Base-by-base conservation (phyloP, 805 yeast species). In the Metschnikowia drakensbergensis region DNA sequence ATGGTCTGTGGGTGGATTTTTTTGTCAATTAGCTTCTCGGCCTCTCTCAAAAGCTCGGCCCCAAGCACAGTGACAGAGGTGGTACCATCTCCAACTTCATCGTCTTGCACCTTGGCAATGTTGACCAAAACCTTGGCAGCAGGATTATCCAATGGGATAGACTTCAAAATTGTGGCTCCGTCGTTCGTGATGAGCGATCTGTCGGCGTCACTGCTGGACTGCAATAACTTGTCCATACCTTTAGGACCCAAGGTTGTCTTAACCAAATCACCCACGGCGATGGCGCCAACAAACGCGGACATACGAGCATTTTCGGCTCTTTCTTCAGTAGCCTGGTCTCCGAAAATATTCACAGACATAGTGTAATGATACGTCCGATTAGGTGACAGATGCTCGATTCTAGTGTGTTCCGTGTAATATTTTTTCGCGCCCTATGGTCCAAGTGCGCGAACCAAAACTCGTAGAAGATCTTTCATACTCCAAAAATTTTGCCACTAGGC, bases 71-170 rank as follows among this genome's bases (percentile, higher is more conserved):
- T 90, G 30, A 95, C 99, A 26, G 96, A 86, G 0, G 99, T 92
- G 37, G 99, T 94, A 58, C 99, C 99, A 64, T 94, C 98, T 52
- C 98, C 98, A 57, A 92, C 96, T 68, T 92, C 97, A 52, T 95
- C 96, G 67, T 94, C 99, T 74, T 94, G 99, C 22, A 95, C 92
- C 66, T 94, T 85, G 43, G 97, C 86, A 48, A 94, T 86, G 65
- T 95, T 96, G 30, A 95, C 99, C 56, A 94, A 75, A 48, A 92
- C 92, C 61, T 88, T 88, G 25, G 99, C 99, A 11, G 98, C 98
- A 7, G 98, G 98, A 61, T 94, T 92, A 64, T 91, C 97, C 57
- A 94, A 81, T 11, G 98, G 97, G 59, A 94, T 92, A 1, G 96
- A 79, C 62, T 91, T 90, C 55, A 94, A 74, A 55, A 94, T 94